Conservation (phyloP, 2,329 filamentous ascomycete species). For the Aspergillus pseudonomiae region DNA sequence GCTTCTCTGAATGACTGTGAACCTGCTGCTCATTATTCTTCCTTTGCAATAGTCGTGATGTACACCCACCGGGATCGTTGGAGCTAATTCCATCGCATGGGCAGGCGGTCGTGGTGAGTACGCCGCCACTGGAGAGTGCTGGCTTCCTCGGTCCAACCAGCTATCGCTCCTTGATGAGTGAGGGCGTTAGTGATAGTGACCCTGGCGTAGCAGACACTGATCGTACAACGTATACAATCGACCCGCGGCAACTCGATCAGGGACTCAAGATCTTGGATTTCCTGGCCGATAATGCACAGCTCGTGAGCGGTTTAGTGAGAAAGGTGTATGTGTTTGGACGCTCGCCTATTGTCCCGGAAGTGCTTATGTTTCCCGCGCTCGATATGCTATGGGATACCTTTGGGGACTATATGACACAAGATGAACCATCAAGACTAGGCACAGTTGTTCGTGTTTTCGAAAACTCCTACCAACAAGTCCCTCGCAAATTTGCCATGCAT, state of each 20-base stretch:
- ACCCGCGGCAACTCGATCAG: neutral
- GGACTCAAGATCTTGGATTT: neutral
- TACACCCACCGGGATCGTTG: neutral
- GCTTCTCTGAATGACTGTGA: too few relatives aligned
- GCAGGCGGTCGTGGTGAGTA: constrained; percentile 6
- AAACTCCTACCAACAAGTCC: neutral
- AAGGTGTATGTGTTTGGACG: neutral
- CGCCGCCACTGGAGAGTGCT: constrained; percentile 1
- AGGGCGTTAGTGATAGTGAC: neutral
- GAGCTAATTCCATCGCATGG: neutral
- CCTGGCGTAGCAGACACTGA: neutral
- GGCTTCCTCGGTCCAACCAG: constrained; percentile 8
- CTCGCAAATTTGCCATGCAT: neutral
- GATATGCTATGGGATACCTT: constrained; percentile 1
- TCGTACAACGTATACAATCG: neutral
- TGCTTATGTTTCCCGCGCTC: constrained; percentile 6
- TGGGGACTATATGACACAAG: neutral
- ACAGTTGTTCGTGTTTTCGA: neutral
- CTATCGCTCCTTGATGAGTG: constrained; percentile 1
- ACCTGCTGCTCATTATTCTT: neutral
- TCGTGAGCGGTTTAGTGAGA: neutral
- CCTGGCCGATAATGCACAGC: neutral
- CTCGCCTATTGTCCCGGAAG: neutral
- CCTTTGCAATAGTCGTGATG: neutral
- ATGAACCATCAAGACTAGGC: neutral